Percentiles rank a stretch among this genome's conserved stretches.
phyloP scores from a whole-genome alignment of 164 flowering plant genomes.

The Buxus sempervirens region DNA sequence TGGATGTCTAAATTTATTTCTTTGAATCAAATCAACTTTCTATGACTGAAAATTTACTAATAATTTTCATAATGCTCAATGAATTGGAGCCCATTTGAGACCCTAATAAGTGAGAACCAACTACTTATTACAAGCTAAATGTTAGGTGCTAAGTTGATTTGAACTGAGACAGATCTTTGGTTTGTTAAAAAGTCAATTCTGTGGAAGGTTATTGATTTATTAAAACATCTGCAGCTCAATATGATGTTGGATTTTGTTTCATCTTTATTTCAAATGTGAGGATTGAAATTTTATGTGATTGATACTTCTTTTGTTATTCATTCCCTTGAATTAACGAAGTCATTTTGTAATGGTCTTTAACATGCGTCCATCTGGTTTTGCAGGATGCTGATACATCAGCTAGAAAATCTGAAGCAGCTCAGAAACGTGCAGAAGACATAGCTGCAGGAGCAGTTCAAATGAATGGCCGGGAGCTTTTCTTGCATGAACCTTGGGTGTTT shows the following conservation, averaged over 20 bases:
- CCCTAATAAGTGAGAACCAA: neutral
- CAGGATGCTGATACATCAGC: conserved; percentile 68
- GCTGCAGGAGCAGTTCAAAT: conserved; percentile 61
- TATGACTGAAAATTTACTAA: neutral
- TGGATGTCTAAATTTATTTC: neutral
- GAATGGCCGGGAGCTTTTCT: conserved; percentile 86
- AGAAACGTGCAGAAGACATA: conserved; percentile 73
- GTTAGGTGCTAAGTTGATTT: neutral
- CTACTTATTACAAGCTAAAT: neutral
- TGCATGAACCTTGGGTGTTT: conserved; percentile 77
- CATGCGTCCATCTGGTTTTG: conserved; percentile 2
- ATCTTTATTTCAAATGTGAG: no score
- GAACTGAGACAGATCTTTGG: neutral
- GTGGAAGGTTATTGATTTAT: no score
- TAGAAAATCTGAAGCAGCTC: conserved; percentile 56
- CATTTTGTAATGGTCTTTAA: neutral
- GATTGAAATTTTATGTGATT: no score
- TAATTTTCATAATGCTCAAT: neutral
- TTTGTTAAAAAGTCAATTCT: no score
- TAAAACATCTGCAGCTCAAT: no score
- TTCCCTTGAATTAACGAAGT: no score
- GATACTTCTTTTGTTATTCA: no score
- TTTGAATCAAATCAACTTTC: no score
- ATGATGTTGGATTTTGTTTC: no score
- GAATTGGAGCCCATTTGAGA: neutral